Evolutionary conservation across 2,329 filamentous ascomycete genomes (phyloP).

Genomic region (Exophiala xenobiotica): DNA sequence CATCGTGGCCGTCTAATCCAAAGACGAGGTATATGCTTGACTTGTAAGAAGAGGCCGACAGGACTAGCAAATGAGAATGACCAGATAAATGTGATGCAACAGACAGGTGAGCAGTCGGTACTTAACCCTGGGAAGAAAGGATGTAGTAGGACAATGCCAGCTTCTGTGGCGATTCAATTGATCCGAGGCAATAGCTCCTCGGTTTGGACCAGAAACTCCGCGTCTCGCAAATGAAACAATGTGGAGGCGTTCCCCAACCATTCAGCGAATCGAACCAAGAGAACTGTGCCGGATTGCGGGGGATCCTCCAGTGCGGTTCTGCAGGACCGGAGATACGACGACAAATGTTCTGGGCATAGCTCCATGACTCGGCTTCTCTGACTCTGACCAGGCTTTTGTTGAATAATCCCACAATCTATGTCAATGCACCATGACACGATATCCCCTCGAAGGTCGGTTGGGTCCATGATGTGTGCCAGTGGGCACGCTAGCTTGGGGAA

Average conservation of each 20-base stretch:
- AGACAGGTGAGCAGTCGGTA: no score
- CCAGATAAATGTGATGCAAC: no score
- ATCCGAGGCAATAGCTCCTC: no score
- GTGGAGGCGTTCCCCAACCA: no score
- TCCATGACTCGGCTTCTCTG: conserved; percentile 6
- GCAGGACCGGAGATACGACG: not conserved
- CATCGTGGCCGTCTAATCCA: conserved; percentile 11
- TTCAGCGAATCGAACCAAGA: no score
- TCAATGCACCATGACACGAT: conserved; percentile 1
- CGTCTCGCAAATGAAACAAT: no score
- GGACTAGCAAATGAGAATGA: not conserved
- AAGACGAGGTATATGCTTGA: not conserved
- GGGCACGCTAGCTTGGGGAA: not conserved
- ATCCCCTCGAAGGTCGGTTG: not conserved
- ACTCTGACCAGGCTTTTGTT: not conserved
- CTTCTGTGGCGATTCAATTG: no score
- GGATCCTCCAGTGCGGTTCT: not conserved
- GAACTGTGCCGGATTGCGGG: conserved; percentile 10
- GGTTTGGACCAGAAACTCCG: no score
- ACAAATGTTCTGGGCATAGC: not conserved
- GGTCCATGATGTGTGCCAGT: not conserved
- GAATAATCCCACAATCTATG: not conserved
- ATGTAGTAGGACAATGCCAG: no score
- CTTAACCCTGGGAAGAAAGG: no score
- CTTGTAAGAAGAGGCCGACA: not conserved